Conservation (phyloP, 164 flowering plant genomes). For the Magnolia officinalis region DNA sequence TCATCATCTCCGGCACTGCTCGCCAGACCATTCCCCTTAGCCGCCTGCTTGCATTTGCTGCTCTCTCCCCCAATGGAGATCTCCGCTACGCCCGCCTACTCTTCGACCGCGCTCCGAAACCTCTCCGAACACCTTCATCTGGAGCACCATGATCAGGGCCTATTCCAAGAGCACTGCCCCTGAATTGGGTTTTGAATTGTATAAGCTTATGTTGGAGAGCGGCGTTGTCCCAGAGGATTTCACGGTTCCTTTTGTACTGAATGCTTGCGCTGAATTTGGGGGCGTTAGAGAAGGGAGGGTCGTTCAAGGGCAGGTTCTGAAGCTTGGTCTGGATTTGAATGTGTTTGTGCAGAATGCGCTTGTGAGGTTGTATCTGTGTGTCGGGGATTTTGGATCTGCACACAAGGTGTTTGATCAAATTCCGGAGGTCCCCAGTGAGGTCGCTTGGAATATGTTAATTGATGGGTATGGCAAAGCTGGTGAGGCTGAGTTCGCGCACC, state of each 20-base stretch:
- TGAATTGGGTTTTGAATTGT: conserved; percentile 8
- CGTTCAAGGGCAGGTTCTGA: conserved; percentile 11
- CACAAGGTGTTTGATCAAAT: conserved; percentile 40
- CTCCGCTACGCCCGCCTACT: conserved; percentile 13
- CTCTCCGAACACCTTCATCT: conserved; percentile 6
- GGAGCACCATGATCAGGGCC: conserved; percentile 17
- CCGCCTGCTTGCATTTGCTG: conserved; percentile 8
- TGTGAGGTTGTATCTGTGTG: conserved; percentile 22
- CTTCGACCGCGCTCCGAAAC: conserved; percentile 5
- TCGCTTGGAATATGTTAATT: conserved; percentile 44
- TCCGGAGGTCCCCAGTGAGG: conserved; percentile 40
- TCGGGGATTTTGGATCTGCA: conserved; percentile 40
- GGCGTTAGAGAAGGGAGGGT: conserved; percentile 12
- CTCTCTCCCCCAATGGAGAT: conserved; percentile 6
- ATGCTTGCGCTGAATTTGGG: conserved; percentile 15
- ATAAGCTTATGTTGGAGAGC: conserved; percentile 2
- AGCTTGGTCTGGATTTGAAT: conserved; percentile 11
- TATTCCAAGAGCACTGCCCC: conserved; percentile 6
- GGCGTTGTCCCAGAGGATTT: conserved; percentile 8
- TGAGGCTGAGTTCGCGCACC: conserved; percentile 6
- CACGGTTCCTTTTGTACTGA: conserved; percentile 18
- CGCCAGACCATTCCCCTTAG: conserved; percentile 4
- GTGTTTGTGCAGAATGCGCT: conserved; percentile 10
- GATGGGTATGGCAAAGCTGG: conserved; percentile 13
- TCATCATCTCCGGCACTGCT: conserved; percentile 9